Evolutionary conservation across 2,329 filamentous ascomycete genomes (phyloP).

Genomic region (Trichoderma asperellum): DNA sequence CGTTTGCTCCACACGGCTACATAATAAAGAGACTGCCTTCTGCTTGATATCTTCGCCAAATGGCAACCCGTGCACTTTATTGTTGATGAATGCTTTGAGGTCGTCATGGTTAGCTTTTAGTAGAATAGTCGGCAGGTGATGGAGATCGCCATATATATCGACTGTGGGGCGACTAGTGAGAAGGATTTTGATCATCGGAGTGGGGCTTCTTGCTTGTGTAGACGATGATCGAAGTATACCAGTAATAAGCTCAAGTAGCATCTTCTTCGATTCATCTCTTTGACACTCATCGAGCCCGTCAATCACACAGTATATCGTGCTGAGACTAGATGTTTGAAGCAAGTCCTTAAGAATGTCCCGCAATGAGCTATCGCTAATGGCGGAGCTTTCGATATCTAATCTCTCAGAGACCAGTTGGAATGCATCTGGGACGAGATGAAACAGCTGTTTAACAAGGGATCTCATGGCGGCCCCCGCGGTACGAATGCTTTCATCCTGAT

Average conservation of each 20-base stretch:
- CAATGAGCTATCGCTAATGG: not conserved
- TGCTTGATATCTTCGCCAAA: not conserved
- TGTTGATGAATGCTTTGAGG: not conserved
- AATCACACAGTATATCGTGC: constrained; percentile 2
- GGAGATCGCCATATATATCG: not conserved
- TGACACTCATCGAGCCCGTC: constrained; percentile 15
- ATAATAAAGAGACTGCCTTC: not conserved
- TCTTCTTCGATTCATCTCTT: not conserved
- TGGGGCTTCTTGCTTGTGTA: not conserved
- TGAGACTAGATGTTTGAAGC: not conserved
- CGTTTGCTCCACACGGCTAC: constrained; percentile 1
- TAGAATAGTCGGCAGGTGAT: not conserved
- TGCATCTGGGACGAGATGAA: not conserved
- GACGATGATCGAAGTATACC: not conserved
- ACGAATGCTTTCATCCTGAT: not conserved
- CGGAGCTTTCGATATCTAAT: not conserved
- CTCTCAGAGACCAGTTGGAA: not conserved
- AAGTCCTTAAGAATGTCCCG: not conserved
- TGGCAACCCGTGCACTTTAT: not conserved
- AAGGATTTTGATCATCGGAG: not conserved
- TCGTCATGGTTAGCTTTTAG: constrained; percentile 1
- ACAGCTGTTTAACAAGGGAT: not conserved
- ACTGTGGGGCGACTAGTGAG: not conserved
- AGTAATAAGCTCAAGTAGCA: not conserved
- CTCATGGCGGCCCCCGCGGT: not conserved